These are phyloP conservation scores for Pseudogymnoascus sp. DNA, from an alignment of 2,329 filamentous ascomycete species.

Conservation along the genomic window DNA sequence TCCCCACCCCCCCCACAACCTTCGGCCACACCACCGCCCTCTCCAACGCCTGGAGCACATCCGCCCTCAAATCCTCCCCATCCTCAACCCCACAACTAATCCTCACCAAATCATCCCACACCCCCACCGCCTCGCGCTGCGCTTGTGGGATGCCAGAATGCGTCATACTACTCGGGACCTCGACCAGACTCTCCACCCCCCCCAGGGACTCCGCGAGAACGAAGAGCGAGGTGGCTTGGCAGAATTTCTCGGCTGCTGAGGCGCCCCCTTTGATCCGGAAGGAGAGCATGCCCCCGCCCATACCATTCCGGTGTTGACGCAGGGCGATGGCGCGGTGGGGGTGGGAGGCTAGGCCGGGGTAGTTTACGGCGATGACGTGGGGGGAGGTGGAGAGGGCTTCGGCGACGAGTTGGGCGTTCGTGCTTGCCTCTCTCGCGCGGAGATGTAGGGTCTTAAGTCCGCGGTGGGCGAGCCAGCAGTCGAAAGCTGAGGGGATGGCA, in stretches of 20 bases:
- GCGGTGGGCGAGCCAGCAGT: constrained; percentile 96
- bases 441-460: constrained; percentile 95
- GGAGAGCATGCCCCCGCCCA: constrained; percentile 95
- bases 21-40: constrained; percentile 48
- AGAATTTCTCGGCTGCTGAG: constrained; percentile 82
- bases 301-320: constrained; percentile 86
- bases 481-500: constrained; percentile 87
- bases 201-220: constrained; percentile 88
- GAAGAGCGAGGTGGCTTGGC: constrained; percentile 80
- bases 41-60: constrained; percentile 77
- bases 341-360: constrained; percentile 83
- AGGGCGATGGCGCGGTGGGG: constrained; percentile 75
- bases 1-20: constrained; percentile 22
- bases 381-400: constrained; percentile 68
- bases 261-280: constrained; percentile 89
- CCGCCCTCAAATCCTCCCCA: constrained; percentile 68
- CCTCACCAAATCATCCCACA: constrained; percentile 89
- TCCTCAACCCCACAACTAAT: constrained; percentile 95
- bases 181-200: constrained; percentile 83
- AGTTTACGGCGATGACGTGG: constrained; percentile 85
- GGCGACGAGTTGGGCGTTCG: constrained; percentile 73
- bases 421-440: constrained; percentile 73
- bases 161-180: constrained; percentile 93
- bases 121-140: constrained; percentile 82
- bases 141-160: constrained; percentile 90